Conservation (phyloP, 1,284 basidiomycete species). For the Apiotrichum sp. region DNA sequence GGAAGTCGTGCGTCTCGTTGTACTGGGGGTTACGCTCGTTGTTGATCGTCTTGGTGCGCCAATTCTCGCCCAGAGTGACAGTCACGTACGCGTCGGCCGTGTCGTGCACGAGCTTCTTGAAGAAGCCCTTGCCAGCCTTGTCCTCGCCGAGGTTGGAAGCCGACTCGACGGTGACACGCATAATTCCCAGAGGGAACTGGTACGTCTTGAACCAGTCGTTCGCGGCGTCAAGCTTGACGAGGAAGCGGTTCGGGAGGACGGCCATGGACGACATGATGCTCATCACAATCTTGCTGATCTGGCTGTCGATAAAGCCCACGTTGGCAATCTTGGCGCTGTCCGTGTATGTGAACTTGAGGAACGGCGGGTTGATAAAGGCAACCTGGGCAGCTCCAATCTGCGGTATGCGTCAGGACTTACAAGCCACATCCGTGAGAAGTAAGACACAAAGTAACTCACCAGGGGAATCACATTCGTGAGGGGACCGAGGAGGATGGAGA, state of each 20-base stretch:
- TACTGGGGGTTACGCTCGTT: slow-evolving; percentile 12
- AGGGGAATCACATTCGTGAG: slow-evolving; percentile 10
- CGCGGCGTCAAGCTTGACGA: slow-evolving; percentile 12
- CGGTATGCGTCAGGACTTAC: neutral
- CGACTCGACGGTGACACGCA: slow-evolving; percentile 4
- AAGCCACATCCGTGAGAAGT: neutral
- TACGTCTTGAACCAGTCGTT: slow-evolving; percentile 13
- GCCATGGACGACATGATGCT: slow-evolving; percentile 10
- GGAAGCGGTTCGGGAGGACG: slow-evolving; percentile 17
- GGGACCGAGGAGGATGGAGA: slow-evolving; percentile 9
- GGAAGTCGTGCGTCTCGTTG: slow-evolving; percentile 14
- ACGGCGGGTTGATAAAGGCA: slow-evolving; percentile 14
- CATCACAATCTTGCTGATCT: slow-evolving; percentile 6
- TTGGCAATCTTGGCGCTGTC: slow-evolving; percentile 8
- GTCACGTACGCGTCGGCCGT: slow-evolving; percentile 6
- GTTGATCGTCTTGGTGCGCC: slow-evolving; percentile 9
- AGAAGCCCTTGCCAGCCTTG: slow-evolving; percentile 10
- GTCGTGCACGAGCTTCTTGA: slow-evolving; percentile 11
- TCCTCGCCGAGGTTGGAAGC: slow-evolving; percentile 6
- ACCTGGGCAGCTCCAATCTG: slow-evolving; percentile 14
- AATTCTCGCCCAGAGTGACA: slow-evolving; percentile 8
- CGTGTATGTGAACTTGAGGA: slow-evolving; percentile 13
- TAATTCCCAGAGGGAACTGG: slow-evolving; percentile 13
- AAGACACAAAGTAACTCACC: neutral
- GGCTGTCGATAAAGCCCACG: slow-evolving; percentile 7